A percentile compares a stretch with the other conserved stretches of the same genome.
Evolutionary conservation across 108 stramenopile species (phyloP).

Genomic region (Cyclotella atomus): DNA sequence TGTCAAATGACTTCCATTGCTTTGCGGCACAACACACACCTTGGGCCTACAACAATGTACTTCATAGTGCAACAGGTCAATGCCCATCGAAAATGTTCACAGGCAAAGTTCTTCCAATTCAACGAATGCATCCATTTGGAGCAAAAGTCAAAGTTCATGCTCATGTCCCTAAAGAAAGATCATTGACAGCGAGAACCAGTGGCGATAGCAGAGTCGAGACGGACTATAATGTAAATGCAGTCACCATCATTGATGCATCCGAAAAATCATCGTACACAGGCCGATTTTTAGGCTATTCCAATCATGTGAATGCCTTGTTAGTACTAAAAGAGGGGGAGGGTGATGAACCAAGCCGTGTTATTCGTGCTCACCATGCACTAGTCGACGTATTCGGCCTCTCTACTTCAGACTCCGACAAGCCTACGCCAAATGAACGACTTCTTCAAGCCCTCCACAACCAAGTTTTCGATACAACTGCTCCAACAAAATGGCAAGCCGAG

Average conservation of each 20-base stretch:
- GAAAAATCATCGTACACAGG: background rate
- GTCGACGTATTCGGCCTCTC: conserved; percentile 3
- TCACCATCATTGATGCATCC: background rate
- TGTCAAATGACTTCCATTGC: conserved; percentile 7
- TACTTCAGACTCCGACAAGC: background rate
- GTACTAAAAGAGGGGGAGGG: background rate
- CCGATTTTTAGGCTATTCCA: background rate
- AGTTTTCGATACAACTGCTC: background rate
- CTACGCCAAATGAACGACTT: background rate
- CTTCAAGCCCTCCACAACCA: background rate
- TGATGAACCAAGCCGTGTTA: background rate
- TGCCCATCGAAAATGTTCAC: background rate
- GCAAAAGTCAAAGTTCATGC: background rate
- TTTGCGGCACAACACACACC: conserved; percentile 8
- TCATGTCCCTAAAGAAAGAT: background rate
- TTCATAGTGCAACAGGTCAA: background rate
- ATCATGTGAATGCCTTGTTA: background rate
- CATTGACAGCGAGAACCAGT: conserved; percentile 1
- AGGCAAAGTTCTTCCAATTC: background rate
- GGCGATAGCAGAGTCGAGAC: background rate
- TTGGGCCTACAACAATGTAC: background rate
- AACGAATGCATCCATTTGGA: conserved; percentile 1
- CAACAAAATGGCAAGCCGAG: background rate
- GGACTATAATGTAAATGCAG: background rate
- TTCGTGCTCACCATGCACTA: background rate